Conservation (phyloP, 345 rosid species). For the Aquilaria sinensis region DNA sequence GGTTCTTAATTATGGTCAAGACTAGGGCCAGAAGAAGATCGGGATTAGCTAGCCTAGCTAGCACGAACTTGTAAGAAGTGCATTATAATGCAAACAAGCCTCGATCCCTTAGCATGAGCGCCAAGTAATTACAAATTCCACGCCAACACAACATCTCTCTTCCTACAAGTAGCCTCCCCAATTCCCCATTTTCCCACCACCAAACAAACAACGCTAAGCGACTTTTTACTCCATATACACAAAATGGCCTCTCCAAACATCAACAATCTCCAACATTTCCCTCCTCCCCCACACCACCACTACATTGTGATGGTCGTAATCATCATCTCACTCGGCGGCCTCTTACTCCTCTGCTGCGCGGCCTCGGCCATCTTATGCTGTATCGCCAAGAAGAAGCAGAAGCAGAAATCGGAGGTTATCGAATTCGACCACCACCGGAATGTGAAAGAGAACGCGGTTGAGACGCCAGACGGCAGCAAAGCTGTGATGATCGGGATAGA, state of each 20-base stretch:
- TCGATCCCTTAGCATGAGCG: constrained; percentile 37
- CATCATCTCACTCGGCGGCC: constrained; percentile 50
- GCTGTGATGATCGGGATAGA: constrained; percentile 41
- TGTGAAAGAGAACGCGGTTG: constrained; percentile 46
- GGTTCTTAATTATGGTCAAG: too few relatives aligned
- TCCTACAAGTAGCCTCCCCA: constrained; percentile 38
- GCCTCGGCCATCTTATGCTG: constrained; percentile 28
- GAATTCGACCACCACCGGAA: constrained; percentile 48
- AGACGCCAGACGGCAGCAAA: constrained; percentile 40
- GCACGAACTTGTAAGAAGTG: constrained; percentile 26
- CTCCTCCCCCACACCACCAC: constrained; percentile 19
- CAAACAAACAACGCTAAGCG: background rate
- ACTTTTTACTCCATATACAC: too few relatives aligned
- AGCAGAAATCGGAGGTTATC: constrained; percentile 23
- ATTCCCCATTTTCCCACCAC: background rate
- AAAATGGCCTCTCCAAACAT: constrained; percentile 37
- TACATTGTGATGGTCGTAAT: constrained; percentile 44
- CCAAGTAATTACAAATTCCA: constrained; percentile 29
- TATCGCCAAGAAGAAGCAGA: constrained; percentile 35
- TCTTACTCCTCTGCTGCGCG: constrained; percentile 40
- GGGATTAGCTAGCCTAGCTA: too few relatives aligned
- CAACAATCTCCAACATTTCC: constrained; percentile 12
- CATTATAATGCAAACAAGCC: constrained; percentile 58
- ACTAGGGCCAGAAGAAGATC: too few relatives aligned
- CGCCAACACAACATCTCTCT: constrained; percentile 1